Conservation (phyloP, 1,284 basidiomycete genomes). For the Malassezia vespertilionis region DNA sequence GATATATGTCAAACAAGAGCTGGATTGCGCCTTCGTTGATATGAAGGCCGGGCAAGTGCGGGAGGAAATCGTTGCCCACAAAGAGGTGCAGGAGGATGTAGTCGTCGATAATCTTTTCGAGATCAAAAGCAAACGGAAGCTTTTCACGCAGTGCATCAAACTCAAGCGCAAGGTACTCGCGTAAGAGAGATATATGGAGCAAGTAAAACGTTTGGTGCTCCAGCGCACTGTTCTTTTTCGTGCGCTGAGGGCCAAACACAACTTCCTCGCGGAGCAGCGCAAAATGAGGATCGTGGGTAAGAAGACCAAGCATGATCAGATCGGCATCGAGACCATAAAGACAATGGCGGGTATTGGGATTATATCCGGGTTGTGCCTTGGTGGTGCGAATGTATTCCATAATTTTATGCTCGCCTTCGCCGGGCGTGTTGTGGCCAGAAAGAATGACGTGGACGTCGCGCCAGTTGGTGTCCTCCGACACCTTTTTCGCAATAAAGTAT, state of each 20-base stretch:
- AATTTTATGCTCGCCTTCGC: constrained; percentile 99
- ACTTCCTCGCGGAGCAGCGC: constrained; percentile 95
- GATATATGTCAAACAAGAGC: constrained; percentile 85
- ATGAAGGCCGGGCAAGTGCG: constrained; percentile 88
- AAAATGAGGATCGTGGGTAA: constrained; percentile 98
- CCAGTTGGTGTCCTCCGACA: constrained; percentile 55
- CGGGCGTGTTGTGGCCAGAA: constrained; percentile 92
- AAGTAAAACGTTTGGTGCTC: constrained; percentile 88
- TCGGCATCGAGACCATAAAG: constrained; percentile 97
- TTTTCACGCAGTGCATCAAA: constrained; percentile 54
- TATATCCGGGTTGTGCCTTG: constrained; percentile 87
- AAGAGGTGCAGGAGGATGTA: constrained; percentile 93
- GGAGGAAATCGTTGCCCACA: constrained; percentile 93
- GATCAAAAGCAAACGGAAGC: constrained; percentile 59
- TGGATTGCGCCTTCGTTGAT: constrained; percentile 95
- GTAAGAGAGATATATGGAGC: constrained; percentile 81
- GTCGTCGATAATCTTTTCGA: constrained; percentile 93
- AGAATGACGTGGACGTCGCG: constrained; percentile 79
- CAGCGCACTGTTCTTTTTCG: constrained; percentile 59
- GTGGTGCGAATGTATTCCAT: constrained; percentile 96
- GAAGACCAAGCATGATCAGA: constrained; percentile 89
- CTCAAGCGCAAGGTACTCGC: constrained; percentile 93
- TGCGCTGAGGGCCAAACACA: constrained; percentile 71
- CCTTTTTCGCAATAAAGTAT: constrained; percentile 63
- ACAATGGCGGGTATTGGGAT: constrained; percentile 88